Evolutionary conservation across 371 early-diverging fungal species (phyloP).

Genomic region (Mortierella sp.): DNA sequence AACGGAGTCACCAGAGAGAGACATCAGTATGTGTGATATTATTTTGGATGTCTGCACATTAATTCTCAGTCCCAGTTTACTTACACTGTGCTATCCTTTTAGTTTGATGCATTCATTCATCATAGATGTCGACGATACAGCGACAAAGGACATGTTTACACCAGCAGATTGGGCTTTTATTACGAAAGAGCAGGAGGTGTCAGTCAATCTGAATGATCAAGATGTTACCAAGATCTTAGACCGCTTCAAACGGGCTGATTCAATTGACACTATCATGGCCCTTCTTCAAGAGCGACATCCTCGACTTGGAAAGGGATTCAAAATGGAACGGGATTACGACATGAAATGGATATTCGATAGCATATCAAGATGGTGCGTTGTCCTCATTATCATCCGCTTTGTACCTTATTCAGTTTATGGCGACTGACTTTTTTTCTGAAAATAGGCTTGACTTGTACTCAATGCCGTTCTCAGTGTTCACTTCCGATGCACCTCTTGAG

Average conservation of each 20-base stretch:
- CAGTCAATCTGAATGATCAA: not conserved
- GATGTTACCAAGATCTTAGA: constrained; percentile 7
- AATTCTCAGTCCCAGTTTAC: not conserved
- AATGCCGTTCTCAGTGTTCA: constrained; percentile 5
- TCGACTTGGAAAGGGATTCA: constrained; percentile 8
- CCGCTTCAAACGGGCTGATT: not conserved
- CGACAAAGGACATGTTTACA: not conserved
- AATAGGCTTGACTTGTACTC: constrained; percentile 1
- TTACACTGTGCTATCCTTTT: constrained; percentile 1
- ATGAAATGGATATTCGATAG: constrained; percentile 14
- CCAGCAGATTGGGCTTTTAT: constrained; percentile 12
- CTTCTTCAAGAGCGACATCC: constrained; percentile 3
- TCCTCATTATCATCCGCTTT: not conserved
- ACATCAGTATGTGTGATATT: constrained; percentile 10
- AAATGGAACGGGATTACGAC: constrained; percentile 5
- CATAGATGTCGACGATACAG: constrained; percentile 8
- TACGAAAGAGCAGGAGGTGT: not conserved
- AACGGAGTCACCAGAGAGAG: not conserved
- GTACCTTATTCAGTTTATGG: not conserved
- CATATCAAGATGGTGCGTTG: constrained; percentile 13
- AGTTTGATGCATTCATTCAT: constrained; percentile 19
- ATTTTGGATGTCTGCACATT: not conserved
- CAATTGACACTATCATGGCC: constrained; percentile 3
- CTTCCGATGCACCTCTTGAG: not conserved
- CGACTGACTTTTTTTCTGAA: constrained; percentile 3